Conservation (phyloP, 345 rosid genomes). For the Aethionema arabicum region DNA sequence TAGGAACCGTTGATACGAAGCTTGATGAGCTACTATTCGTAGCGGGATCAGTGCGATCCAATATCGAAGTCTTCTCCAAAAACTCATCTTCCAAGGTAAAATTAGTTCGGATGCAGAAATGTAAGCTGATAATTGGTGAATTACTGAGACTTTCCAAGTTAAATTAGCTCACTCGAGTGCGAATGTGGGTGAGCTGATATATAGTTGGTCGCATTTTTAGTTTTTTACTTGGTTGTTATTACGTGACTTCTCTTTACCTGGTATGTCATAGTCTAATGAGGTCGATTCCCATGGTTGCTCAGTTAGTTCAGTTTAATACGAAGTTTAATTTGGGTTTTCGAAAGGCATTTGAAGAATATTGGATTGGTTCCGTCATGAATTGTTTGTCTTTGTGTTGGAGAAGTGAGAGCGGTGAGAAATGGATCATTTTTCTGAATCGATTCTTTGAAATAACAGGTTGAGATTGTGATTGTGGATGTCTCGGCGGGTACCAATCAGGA, state of each 20-base stretch:
- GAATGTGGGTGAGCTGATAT: background rate
- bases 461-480: constrained; percentile 74
- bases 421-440: constrained; percentile 9
- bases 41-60: constrained; percentile 58
- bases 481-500: constrained; percentile 46
- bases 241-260: too few relatives aligned
- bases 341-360: background rate
- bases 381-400: background rate
- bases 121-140: background rate
- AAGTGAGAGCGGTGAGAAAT: background rate
- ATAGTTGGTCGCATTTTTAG: too few relatives aligned
- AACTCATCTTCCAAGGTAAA: constrained; percentile 50
- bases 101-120: background rate
- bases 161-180: background rate
- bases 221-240: too few relatives aligned
- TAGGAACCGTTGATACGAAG: constrained; percentile 88
- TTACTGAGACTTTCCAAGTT: background rate
- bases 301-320: too few relatives aligned
- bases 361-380: background rate
- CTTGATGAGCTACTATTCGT: constrained; percentile 79
- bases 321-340: background rate
- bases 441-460: constrained; percentile 44
- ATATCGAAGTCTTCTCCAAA: constrained; percentile 45
- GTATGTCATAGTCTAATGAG: too few relatives aligned
- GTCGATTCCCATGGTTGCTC: too few relatives aligned